Evolutionary conservation across 176 grass and related monocot species (phyloP).

Genomic region (Aechmea fasciata): DNA sequence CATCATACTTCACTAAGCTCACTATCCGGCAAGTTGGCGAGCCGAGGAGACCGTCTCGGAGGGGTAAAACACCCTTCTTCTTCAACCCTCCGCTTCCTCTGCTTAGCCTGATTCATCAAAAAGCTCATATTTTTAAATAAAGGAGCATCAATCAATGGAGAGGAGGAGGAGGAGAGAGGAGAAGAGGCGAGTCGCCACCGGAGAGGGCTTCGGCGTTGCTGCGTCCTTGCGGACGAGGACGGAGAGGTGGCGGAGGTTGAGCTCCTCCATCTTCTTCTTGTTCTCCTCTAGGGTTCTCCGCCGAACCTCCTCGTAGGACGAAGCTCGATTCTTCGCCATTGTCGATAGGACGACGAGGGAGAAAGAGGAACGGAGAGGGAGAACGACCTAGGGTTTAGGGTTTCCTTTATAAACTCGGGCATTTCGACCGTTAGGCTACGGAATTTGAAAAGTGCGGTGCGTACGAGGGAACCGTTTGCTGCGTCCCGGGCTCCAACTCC

Average conservation of each 20-base stretch:
- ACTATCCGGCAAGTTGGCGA: conserved; percentile 45
- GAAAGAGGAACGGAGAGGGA: not conserved
- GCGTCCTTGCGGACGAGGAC: conserved; percentile 29
- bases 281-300: conserved; percentile 79
- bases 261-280: conserved; percentile 92
- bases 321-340: conserved; percentile 38
- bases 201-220: conserved; percentile 47
- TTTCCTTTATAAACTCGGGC: not conserved
- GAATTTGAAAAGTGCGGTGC: not conserved
- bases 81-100: conserved; percentile 54
- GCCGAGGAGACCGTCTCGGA: conserved; percentile 52
- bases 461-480: no score
- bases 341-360: not conserved
- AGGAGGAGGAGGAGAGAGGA: not conserved
- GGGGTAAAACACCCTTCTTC: conserved; percentile 18
- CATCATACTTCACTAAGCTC: conserved; percentile 45
- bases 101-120: conserved; percentile 42
- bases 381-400: not conserved
- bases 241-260: conserved; percentile 79
- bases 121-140: not conserved
- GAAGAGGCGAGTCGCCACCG: conserved; percentile 9
- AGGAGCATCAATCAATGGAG: not conserved
- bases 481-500: not conserved
- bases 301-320: conserved; percentile 68
- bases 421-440: not conserved